Evolutionary conservation across 768 basidiomycete genomes (phyloP).

Genomic region (Aureoboletus auriporus): DNA sequence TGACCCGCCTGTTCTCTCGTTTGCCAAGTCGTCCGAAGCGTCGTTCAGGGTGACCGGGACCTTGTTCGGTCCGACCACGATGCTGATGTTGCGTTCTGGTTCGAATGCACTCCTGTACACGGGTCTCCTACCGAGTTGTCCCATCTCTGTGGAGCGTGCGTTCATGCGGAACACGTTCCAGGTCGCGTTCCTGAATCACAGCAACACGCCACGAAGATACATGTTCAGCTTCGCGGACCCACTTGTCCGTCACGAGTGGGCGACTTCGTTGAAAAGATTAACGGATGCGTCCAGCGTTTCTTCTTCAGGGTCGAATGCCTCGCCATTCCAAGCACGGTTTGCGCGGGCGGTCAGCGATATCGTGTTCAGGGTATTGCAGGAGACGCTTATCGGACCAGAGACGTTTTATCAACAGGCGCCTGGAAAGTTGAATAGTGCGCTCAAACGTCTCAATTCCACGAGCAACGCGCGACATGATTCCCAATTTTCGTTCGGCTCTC

Average conservation of each 20-base stretch:
- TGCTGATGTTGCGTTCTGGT: slow-evolving; percentile 82
- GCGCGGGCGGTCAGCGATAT: slow-evolving; percentile 68
- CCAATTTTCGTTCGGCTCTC: slow-evolving; percentile 24
- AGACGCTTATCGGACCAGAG: slow-evolving; percentile 60
- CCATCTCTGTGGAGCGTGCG: slow-evolving; percentile 79
- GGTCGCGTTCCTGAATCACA: slow-evolving; percentile 72
- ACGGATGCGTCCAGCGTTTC: slow-evolving; percentile 46
- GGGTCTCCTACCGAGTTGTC: slow-evolving; percentile 74
- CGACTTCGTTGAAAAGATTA: slow-evolving; percentile 60
- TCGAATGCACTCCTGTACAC: slow-evolving; percentile 79
- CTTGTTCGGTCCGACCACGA: slow-evolving; percentile 74
- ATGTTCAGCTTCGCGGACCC: slow-evolving; percentile 92
- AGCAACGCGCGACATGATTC: slow-evolving; percentile 16
- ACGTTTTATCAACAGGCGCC: slow-evolving; percentile 19
- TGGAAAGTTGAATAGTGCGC: slow-evolving; percentile 30
- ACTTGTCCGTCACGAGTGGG: slow-evolving; percentile 72
- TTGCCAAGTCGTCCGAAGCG: slow-evolving; percentile 71
- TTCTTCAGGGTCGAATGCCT: slow-evolving; percentile 27
- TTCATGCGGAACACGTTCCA: slow-evolving; percentile 99
- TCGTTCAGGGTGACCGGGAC: slow-evolving; percentile 91
- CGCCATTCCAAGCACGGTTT: slow-evolving; percentile 42
- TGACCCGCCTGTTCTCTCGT: slow-evolving; percentile 81
- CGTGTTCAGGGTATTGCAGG: slow-evolving; percentile 80
- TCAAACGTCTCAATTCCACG: slow-evolving; percentile 29
- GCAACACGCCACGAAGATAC: slow-evolving; percentile 73